Base-by-base conservation (phyloP, 1,139 yeast species). In the Protomyces inundatus region DNA sequence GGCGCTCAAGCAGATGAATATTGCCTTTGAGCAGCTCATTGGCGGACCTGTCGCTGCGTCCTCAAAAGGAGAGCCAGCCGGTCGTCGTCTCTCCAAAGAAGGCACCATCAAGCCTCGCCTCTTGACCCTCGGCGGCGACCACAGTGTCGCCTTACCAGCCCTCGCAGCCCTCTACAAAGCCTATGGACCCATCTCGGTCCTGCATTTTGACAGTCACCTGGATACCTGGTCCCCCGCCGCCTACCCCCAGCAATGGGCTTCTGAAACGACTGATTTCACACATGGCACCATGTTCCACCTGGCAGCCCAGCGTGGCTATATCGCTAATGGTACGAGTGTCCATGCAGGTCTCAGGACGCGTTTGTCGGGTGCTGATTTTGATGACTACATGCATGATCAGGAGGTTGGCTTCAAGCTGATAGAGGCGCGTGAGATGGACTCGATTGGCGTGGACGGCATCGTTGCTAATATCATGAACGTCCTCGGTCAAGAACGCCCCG, bases 271-370 rank as follows among this genome's bases (percentile, higher is more conserved):
- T 54, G 84, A 84, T 62, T 80, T 86, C 71, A 87, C 86, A 54
- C 95, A 87, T 71, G 95, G 95, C 2, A 84, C 91, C 14, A 86
- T 87, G 91, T 78, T 87, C 51, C 87, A 91, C 90, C 80, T 84
- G 77, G 95, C 93, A 2, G 76, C 79, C 55, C 77, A 85, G 66
- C 91, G 87, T 72, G 89, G 87, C 0, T 76, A 87, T 59, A 68
- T 82, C 39, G 78, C 85, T 40, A 77, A 83, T 54, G 76, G 77
- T 55, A 74, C 80, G 57, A 86, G 87, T 70, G 79, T 85, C 57
- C 93, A 87, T 71, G 87, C 87, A 45, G 93, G 93, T 0, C 74
- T 87, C 54, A 80, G 93, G 69, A 85, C 93, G 1, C 82, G 88
- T 71, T 75, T 87, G 45, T 79, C 84, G 0, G 89, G 89, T 3